phyloP scores from a whole-genome alignment of 2,329 filamentous ascomycete genomes.

The Pseudocercospora eumusae region DNA sequence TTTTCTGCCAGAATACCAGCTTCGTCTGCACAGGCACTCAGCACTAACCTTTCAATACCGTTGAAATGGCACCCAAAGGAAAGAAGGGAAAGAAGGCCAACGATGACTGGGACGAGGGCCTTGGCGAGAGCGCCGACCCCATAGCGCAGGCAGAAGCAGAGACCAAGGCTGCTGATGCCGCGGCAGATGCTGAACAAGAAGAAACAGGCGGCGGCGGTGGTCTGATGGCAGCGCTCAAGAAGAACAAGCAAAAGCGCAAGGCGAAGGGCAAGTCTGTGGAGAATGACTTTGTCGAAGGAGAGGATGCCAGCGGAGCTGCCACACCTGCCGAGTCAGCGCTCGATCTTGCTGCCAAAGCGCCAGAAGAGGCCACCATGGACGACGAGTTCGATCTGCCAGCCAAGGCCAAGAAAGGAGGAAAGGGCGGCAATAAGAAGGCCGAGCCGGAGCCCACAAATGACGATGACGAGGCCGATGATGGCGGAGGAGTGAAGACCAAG shows the following conservation, averaged over 20 bases:
- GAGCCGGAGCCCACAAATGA: conserved; percentile 50
- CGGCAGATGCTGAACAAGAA: conserved; percentile 53
- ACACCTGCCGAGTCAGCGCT: conserved; percentile 42
- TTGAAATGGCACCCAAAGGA: conserved; percentile 85
- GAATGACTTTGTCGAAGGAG: conserved; percentile 69
- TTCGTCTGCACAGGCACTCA: neutral
- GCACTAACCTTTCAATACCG: conserved; percentile 5
- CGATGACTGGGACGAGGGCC: conserved; percentile 92
- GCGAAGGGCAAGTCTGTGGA: conserved; percentile 79
- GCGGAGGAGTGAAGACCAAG: conserved; percentile 82
- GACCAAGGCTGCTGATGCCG: conserved; percentile 49
- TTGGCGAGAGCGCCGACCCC: conserved; percentile 75
- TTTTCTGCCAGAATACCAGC: neutral
- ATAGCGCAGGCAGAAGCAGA: conserved; percentile 53
- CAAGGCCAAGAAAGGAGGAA: conserved; percentile 65
- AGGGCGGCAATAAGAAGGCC: conserved; percentile 48
- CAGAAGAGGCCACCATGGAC: conserved; percentile 70
- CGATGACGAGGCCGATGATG: conserved; percentile 56
- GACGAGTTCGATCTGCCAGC: conserved; percentile 71
- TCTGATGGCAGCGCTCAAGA: conserved; percentile 53
- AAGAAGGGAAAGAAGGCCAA: conserved; percentile 79
- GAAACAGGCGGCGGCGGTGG: conserved; percentile 53
- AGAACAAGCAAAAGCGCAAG: conserved; percentile 73
- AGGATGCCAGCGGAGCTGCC: conserved; percentile 53
- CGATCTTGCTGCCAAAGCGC: conserved; percentile 65